A percentile compares a stretch with the other conserved stretches of the same genome.
phyloP scores from a whole-genome alignment of 371 early-diverging fungal species.

The Mortierella sp. region DNA sequence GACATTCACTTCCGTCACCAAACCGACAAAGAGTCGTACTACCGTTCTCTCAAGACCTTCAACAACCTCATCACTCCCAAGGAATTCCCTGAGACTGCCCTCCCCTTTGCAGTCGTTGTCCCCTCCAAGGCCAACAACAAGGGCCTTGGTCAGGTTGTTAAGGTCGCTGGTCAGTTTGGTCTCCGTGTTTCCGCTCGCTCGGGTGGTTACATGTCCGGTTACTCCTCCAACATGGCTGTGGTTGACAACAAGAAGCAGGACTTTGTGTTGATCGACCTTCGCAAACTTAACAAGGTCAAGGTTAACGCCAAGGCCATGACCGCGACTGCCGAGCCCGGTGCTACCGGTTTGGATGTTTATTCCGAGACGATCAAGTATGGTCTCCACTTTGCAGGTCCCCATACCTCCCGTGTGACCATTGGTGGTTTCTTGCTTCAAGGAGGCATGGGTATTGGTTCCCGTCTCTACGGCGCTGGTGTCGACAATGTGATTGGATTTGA shows the following conservation, averaged over 20 bases:
- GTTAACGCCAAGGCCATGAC: constrained; percentile 25
- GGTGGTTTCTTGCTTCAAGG: constrained; percentile 64
- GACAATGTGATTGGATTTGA: constrained; percentile 64
- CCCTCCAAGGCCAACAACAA: constrained; percentile 40
- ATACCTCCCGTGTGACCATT: constrained; percentile 45
- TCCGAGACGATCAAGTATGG: constrained; percentile 46
- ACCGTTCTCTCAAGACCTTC: constrained; percentile 36
- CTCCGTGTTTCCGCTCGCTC: constrained; percentile 50
- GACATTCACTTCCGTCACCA: constrained; percentile 41
- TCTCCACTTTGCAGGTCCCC: constrained; percentile 33
- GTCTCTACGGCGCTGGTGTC: constrained; percentile 55
- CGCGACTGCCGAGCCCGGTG: constrained; percentile 48
- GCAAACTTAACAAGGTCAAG: constrained; percentile 35
- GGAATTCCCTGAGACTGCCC: constrained; percentile 34
- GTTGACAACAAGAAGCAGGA: constrained; percentile 29
- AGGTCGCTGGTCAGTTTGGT: constrained; percentile 28
- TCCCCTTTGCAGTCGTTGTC: constrained; percentile 34
- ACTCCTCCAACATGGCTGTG: constrained; percentile 50
- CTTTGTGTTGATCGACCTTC: constrained; percentile 42
- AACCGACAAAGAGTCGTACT: constrained; percentile 26
- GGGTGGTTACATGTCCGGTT: constrained; percentile 48
- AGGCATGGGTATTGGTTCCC: constrained; percentile 60
- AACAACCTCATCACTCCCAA: constrained; percentile 41
- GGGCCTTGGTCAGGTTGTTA: constrained; percentile 21
- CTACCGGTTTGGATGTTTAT: constrained; percentile 35